These are phyloP conservation scores for Calonectria ilicicola DNA, from an alignment of 2,329 filamentous ascomycete genomes.

Conservation along the genomic window DNA sequence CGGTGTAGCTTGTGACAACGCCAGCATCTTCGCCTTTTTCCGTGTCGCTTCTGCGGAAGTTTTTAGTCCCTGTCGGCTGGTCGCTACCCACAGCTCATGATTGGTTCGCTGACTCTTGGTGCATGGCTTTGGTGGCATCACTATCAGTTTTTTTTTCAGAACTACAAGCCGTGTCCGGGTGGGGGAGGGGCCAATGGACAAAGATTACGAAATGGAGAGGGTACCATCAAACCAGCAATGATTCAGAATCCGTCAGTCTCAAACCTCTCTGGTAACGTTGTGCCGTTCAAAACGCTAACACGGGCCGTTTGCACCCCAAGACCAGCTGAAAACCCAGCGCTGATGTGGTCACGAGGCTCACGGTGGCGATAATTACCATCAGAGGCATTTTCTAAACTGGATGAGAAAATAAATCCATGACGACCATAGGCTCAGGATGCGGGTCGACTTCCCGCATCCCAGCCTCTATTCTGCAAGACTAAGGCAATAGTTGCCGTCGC, in stretches of 20 bases:
- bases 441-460: conserved; percentile 12
- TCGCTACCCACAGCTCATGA: neutral
- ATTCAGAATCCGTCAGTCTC: neutral
- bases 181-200: neutral
- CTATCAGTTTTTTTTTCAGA: neutral
- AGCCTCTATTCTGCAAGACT: conserved; percentile 14
- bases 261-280: neutral
- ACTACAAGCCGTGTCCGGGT: neutral
- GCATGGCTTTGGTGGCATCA: neutral
- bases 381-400: neutral
- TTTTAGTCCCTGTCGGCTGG: neutral
- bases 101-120: neutral
- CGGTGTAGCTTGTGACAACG: conserved; percentile 23
- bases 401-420: neutral
- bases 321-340: neutral
- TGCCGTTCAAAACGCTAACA: neutral
- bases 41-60: conserved; percentile 3
- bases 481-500: neutral
- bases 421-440: neutral
- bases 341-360: neutral
- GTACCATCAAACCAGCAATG: neutral
- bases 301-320: neutral
- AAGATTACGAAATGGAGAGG: neutral
- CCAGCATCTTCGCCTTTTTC: neutral
- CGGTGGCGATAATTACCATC: neutral